phyloP scores from a whole-genome alignment of 345 rosid species.

The Punica granatum region DNA sequence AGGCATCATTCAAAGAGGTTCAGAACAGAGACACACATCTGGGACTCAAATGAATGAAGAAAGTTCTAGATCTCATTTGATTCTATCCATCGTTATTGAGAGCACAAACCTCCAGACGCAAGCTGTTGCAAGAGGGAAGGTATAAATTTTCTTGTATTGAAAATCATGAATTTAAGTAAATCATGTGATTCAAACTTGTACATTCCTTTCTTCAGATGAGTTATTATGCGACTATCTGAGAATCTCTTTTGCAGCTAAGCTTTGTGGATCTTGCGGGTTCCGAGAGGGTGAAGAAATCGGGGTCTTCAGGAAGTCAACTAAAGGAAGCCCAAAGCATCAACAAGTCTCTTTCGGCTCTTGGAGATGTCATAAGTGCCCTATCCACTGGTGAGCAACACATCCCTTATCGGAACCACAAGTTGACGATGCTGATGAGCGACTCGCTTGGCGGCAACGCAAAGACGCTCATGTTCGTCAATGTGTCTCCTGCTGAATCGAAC shows the following conservation, averaged over 20 bases:
- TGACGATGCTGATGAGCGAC: constrained; percentile 96
- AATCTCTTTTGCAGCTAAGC: constrained; percentile 52
- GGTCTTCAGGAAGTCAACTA: constrained; percentile 79
- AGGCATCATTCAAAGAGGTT: constrained; percentile 67
- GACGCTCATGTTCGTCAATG: constrained; percentile 92
- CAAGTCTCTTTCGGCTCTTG: constrained; percentile 92
- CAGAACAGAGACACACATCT: constrained; percentile 72
- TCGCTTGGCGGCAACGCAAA: constrained; percentile 98
- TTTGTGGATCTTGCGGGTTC: constrained; percentile 99
- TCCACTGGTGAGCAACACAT: constrained; percentile 82
- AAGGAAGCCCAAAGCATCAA: constrained; percentile 98
- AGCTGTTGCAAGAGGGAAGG: constrained; percentile 90
- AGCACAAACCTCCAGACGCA: constrained; percentile 97
- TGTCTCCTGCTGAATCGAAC: constrained; percentile 83
- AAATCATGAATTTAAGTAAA: background rate
- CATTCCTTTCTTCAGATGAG: background rate
- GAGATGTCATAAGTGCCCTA: constrained; percentile 89
- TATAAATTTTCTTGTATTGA: constrained; percentile 12
- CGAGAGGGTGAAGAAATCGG: constrained; percentile 88
- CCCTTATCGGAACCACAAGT: constrained; percentile 89
- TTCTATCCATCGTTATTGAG: constrained; percentile 81
- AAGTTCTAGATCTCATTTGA: constrained; percentile 91
- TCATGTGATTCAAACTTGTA: background rate
- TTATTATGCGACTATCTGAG: constrained; percentile 1
- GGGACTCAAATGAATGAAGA: constrained; percentile 96